Evolutionary conservation across 2,329 filamentous ascomycete species (phyloP).

Genomic region (Penicillium sp.): DNA sequence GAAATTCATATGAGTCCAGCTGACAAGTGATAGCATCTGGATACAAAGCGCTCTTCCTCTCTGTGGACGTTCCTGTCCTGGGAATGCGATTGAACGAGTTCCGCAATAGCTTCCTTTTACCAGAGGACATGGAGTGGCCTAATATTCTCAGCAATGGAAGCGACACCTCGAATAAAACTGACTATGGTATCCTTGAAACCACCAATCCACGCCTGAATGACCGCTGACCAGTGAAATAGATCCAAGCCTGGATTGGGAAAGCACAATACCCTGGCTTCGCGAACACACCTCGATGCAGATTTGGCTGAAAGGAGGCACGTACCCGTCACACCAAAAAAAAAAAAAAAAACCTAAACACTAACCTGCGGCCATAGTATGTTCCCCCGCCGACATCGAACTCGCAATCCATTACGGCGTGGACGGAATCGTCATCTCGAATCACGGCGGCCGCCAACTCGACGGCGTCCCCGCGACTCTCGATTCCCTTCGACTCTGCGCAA

Average conservation of each 20-base stretch:
- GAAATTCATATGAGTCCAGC: not conserved
- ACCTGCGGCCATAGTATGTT: slow-evolving; percentile 25
- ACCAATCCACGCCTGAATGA: no score
- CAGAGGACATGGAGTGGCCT: slow-evolving; percentile 49
- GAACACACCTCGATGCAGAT: slow-evolving; percentile 53
- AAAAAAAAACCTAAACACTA: not conserved
- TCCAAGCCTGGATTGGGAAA: slow-evolving; percentile 54
- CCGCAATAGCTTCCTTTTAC: slow-evolving; percentile 57
- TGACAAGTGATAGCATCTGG: slow-evolving; percentile 43
- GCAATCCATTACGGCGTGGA: slow-evolving; percentile 42
- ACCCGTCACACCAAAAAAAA: no score
- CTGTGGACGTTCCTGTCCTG: slow-evolving; percentile 60
- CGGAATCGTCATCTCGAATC: slow-evolving; percentile 45
- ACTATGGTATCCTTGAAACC: no score
- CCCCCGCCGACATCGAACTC: slow-evolving; percentile 41
- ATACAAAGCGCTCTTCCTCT: slow-evolving; percentile 60
- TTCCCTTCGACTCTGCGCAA: slow-evolving; percentile 35
- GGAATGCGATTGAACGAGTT: slow-evolving; percentile 60
- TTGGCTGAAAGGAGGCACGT: slow-evolving; percentile 37
- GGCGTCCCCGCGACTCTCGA: slow-evolving; percentile 46
- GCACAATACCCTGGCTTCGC: slow-evolving; percentile 55
- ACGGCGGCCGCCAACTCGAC: slow-evolving; percentile 46
- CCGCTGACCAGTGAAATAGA: no score
- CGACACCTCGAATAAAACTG: slow-evolving; percentile 30
- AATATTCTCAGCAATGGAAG: slow-evolving; percentile 45